Evolutionary conservation across 2,329 filamentous ascomycete species (phyloP), one percentile per base, ranked within the genome.

Genomic region (Chrysoporthe puriensis): DNA sequence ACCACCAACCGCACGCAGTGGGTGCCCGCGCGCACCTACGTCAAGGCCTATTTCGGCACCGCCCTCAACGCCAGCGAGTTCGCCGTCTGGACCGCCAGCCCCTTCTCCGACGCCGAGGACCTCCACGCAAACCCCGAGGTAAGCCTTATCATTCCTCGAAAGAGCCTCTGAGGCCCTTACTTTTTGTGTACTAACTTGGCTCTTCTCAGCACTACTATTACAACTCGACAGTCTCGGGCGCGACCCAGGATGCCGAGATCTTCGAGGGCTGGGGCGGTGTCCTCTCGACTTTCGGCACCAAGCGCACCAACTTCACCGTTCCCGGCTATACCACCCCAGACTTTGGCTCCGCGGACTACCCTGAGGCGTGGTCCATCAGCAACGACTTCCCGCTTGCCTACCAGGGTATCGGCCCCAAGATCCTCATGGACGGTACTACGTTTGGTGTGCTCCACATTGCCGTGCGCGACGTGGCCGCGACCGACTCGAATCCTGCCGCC

Each of bases 321-420:
- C 77, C 60, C 60, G 60, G 78, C 67, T 75, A 79, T 48, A 75
- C 75, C 34, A 74, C 80, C n/a, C 77, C 77, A 8, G 74, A 75
- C 70, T 73, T 74, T 60, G 71, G 74, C 40, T 68, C 72, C 1
- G 72, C 74, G 2, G 70, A 74, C 64, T 73, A 62, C 43, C 60
- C 60, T 26, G 43, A 46, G 61, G 61, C 26, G 61, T 63, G 71
- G 26, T 63, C 69, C 14, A 76, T 74, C 61, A 73, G 79, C 62
- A 73, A 75, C 0, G 76, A 80, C 57, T 71, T 81, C 3, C 70
- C 76, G 18, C 61, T 73, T 26, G 69, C 69, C 14, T 59, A 75
- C 58, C 73, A 76, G 69, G 69, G 73, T 46, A 73, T 74, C 16
- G 72, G 72, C 16, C 69, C 72, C 68, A 73, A 73, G 69, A 69